Base-by-base conservation (phyloP, 352 stramenopile genomes). In the Phytopythium cucurbitacearum region DNA sequence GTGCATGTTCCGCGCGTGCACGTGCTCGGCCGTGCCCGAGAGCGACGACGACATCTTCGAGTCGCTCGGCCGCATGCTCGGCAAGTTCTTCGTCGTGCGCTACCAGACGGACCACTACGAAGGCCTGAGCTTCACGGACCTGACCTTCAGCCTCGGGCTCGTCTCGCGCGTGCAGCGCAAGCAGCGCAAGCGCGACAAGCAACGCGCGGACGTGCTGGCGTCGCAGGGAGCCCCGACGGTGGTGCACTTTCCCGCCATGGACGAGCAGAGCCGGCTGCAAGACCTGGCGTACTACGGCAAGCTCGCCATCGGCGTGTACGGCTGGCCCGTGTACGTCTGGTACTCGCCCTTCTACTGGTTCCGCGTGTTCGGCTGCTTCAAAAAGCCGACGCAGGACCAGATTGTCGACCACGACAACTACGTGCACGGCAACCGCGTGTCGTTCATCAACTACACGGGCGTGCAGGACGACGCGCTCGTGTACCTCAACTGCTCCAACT, bases 401-500 rank as follows among this genome's bases (percentile, higher is more conserved):
- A 58, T 80, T 9, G 76, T 89, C 21, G 78, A 89, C 38, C 64
- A 87, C 57, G 78, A 87, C 62, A 87, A 86, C 39, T 65, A 68
- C 28, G 34, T 87, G 6, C 62, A 69, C 8, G 76, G 74, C 48
- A 85, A 91, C 56, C 73, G 73, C 38, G 68, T 70, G 38, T 89
- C 76, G 16, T 91, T 91, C 16, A 48, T 91, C 9, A 68, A 75
- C 7, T 91, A 91, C 60, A 88, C 80, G 3, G 80, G 78, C 39
- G 73, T 91, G 33, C 55, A 73, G 7, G 54, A 75, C 32, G 55
- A 70, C n/a, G 62, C 69, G 37, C 64, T 91, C n/a, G 71, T 88
- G 59, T 91, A 88, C 59, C 69, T 91, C 37, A 87, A 89, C 49
- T 85, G 76, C 69, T 73, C 72, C 65, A 91, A 91, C 53, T 85